phyloP scores from a whole-genome alignment of 75 land plant genomes.

The Larix kaempferi region DNA sequence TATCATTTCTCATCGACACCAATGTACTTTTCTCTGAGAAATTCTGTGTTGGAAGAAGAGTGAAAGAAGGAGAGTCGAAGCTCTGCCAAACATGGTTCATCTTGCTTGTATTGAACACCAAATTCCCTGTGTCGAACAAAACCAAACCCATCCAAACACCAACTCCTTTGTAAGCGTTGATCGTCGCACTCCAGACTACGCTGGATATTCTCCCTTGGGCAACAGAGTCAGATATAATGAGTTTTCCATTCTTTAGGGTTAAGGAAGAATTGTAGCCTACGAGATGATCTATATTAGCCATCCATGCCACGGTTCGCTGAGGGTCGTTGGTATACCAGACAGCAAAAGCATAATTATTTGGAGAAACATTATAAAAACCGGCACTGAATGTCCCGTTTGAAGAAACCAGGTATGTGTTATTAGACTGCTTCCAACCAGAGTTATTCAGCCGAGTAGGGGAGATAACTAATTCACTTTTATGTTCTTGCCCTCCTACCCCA shows the following conservation, averaged over 20 bases:
- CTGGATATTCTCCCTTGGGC: too few species aligned
- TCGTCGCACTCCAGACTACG: too few species aligned
- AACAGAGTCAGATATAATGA: neutral
- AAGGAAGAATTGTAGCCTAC: constrained; percentile 13
- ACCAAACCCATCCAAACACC: too few species aligned
- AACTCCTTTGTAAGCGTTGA: too few species aligned
- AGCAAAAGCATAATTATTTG: constrained; percentile 26
- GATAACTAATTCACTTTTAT: neutral
- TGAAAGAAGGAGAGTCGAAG: too few species aligned
- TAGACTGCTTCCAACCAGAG: constrained; percentile 30
- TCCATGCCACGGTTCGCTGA: constrained; percentile 25
- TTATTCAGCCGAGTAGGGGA: constrained; percentile 11
- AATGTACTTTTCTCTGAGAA: too few species aligned
- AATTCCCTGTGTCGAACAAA: too few species aligned
- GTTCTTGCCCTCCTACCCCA: neutral
- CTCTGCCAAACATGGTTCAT: too few species aligned
- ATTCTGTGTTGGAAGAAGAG: too few species aligned
- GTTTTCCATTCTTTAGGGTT: neutral
- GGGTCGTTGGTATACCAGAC: constrained; percentile 27
- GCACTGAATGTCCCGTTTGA: constrained; percentile 35
- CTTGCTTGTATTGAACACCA: too few species aligned
- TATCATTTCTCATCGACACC: too few species aligned
- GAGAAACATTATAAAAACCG: constrained; percentile 18
- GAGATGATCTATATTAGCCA: neutral
- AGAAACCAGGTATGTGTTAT: constrained; percentile 29